Evolutionary conservation across 192 early-diverging fungal species (phyloP).

Genomic region (Phlyctochytrium bullatum): DNA sequence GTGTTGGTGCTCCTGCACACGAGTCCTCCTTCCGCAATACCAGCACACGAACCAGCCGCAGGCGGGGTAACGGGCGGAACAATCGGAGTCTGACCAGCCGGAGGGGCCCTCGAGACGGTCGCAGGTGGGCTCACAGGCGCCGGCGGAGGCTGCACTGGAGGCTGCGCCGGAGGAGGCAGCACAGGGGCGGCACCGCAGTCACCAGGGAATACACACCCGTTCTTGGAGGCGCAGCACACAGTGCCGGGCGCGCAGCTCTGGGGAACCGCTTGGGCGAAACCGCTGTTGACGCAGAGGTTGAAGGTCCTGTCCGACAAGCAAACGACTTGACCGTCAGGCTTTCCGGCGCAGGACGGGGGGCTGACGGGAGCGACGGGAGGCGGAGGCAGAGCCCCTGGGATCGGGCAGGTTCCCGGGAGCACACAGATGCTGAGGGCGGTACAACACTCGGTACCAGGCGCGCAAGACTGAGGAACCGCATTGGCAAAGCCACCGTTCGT

Average conservation of each 20-base stretch:
- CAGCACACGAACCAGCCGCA: conserved; percentile 4
- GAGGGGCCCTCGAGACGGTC: too few species aligned
- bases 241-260: background rate
- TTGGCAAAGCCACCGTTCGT: conserved; percentile 7
- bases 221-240: conserved; percentile 1
- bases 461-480: background rate
- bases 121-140: too few species aligned
- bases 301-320: background rate
- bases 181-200: background rate
- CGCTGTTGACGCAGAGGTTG: background rate
- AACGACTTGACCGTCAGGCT: background rate
- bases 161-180: background rate
- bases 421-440: background rate
- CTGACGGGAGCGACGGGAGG: background rate
- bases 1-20: conserved; percentile 7
- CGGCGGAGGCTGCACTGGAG: background rate
- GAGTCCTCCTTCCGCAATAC: conserved; percentile 1
- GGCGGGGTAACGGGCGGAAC: background rate
- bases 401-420: conserved; percentile 1
- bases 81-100: too few species aligned
- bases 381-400: background rate
- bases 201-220: background rate
- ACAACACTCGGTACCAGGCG: background rate
- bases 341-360: background rate
- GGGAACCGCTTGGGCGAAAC: background rate